phyloP scores from a whole-genome alignment of 1,284 basidiomycete species.

The Cutaneotrichosporon sp. region DNA sequence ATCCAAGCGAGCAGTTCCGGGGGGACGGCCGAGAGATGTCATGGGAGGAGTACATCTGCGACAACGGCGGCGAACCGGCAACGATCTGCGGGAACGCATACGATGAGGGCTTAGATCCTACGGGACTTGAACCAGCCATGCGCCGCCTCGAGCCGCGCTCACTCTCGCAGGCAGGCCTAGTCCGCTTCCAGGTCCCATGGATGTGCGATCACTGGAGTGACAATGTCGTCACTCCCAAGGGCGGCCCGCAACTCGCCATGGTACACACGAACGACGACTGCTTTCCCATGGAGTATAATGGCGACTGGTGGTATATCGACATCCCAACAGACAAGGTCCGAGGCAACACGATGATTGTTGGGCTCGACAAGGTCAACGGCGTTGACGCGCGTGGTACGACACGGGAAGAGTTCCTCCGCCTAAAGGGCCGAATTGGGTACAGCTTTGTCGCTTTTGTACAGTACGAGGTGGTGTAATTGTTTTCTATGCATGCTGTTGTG shows the following conservation, averaged over 20 bases:
- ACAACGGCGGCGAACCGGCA: background rate
- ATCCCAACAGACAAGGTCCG: background rate
- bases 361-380: background rate
- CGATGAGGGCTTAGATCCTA: conserved; percentile 5
- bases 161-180: background rate
- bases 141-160: conserved; percentile 5
- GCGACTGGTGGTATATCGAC: conserved; percentile 7
- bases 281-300: conserved; percentile 6
- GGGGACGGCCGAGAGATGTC: background rate
- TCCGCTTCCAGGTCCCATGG: conserved; percentile 13
- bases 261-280: background rate
- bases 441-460: background rate
- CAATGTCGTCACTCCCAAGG: background rate
- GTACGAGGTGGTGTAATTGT: conserved; percentile 2
- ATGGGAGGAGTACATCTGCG: conserved; percentile 16
- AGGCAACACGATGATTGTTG: background rate
- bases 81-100: conserved; percentile 3
- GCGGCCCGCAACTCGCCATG: conserved; percentile 1
- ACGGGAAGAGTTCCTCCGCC: conserved; percentile 6
- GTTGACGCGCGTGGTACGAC: conserved; percentile 3
- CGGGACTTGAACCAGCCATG: background rate
- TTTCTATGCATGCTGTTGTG: background rate
- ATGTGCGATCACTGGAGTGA: conserved; percentile 19
- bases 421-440: background rate
- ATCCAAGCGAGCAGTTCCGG: conserved; percentile 6